These are phyloP conservation scores for Suillus americanus DNA, from an alignment of 768 basidiomycete genomes.

Conservation along the genomic window DNA sequence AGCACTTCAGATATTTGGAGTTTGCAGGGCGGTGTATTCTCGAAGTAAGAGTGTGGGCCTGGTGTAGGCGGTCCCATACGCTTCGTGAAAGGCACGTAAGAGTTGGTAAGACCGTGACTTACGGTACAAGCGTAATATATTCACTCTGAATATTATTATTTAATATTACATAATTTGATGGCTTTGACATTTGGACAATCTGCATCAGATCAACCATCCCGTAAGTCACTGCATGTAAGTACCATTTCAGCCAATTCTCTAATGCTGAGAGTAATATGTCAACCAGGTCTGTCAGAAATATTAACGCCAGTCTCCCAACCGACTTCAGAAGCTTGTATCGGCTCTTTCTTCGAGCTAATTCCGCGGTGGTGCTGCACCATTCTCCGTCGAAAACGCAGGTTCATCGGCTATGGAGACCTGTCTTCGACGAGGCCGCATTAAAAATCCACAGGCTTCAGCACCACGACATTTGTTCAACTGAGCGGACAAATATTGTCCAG, in stretches of 20 bases:
- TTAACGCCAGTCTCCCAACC: constrained; percentile 23
- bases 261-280: background rate
- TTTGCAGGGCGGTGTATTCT: background rate
- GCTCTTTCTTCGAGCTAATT: constrained; percentile 53
- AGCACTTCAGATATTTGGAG: background rate
- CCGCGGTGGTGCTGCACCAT: constrained; percentile 60
- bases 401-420: constrained; percentile 51
- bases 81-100: too few species aligned
- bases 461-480: constrained; percentile 19
- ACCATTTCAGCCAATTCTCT: background rate
- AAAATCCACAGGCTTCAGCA: constrained; percentile 42
- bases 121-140: too few species aligned
- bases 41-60: background rate
- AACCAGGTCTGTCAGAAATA: background rate
- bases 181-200: too few species aligned
- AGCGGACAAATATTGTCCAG: constrained; percentile 32
- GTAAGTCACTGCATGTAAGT: background rate
- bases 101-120: too few species aligned
- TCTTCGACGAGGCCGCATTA: constrained; percentile 50
- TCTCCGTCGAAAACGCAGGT: constrained; percentile 41
- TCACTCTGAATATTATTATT: too few species aligned
- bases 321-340: constrained; percentile 60
- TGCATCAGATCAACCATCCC: background rate
- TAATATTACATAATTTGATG: background rate
- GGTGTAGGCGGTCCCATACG: background rate